Base-by-base conservation (phyloP, 148 eudicot genomes). In the Beta vulgaris region DNA sequence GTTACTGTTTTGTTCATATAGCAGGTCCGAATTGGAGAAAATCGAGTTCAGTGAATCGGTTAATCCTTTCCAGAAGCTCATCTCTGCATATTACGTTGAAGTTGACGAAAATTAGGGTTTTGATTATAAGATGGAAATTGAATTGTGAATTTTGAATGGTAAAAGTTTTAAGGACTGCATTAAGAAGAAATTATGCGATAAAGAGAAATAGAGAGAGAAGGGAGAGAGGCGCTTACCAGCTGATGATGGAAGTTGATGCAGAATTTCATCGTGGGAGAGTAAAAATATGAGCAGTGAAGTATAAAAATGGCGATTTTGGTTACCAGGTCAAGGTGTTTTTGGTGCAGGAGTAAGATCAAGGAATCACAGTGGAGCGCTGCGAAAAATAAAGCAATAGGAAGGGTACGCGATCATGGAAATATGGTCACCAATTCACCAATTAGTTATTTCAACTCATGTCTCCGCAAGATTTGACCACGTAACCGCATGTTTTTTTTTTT, bases 11-110 rank as follows among this genome's bases (percentile, higher is more conserved):
- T 87, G 62, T 25, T 82, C 74, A 25, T 82, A 60, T 21, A 75
- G 39, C 31, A 82, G 68, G 7, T 86, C 57, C 4, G 88, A 61
- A 69, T 78, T 73, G 1, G 91, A 67, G 66, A 93, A 78, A 61
- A 91, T 58, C 25, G 94, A 87, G 71, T 79, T 85, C 68, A 93
- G 18, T 14, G 88, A 80, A 53, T 85, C 91, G 39, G 84, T 4
- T 19, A 94, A 40, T 78, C 85, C 86, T 86, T 87, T 85, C 76
- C 88, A 66, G 14, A 88, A 82, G 79, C 91, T 91, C 97, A 94
- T 94, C 16, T 72, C 85, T 82, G 84, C n/a, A 29, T 11, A 29
- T 62, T 71, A 26, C 16, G 7, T 19, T 14, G 55, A 54, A 10
- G 19, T 19, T 21, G 7, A 11, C 3, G 9, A 19, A 43, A 49